Conservation (phyloP, 2,329 filamentous ascomycete genomes). For the Ceratocystis alfenasii region DNA sequence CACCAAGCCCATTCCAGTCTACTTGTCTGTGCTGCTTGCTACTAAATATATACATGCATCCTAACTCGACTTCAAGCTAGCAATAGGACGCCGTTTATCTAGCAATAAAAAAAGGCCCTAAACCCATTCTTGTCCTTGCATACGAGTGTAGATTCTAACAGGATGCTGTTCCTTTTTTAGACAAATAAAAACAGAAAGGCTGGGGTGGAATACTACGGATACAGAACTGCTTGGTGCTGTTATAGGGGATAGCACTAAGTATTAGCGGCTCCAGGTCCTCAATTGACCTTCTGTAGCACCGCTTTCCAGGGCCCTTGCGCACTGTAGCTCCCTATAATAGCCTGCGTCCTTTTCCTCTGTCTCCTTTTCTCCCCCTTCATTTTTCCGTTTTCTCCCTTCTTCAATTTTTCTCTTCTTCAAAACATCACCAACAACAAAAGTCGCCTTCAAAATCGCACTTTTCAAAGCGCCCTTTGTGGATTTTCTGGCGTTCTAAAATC, state of each 20-base stretch:
- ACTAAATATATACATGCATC: too few relatives aligned
- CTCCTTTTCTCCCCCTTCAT: neutral
- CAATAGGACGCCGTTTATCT: neutral
- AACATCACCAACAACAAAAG: neutral
- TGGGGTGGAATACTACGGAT: too few relatives aligned
- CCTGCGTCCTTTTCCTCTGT: neutral
- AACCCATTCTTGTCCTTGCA: too few relatives aligned
- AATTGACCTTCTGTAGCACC: neutral
- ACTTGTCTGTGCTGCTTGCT: too few relatives aligned
- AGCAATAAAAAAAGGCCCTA: neutral
- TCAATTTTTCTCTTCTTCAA: slow-evolving; percentile 1
- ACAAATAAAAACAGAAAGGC: neutral
- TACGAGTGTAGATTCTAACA: too few relatives aligned
- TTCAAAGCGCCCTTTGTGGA: neutral
- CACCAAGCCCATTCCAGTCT: too few relatives aligned
- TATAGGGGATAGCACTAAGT: too few relatives aligned
- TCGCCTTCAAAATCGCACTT: neutral
- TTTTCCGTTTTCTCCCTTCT: neutral
- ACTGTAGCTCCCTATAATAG: neutral
- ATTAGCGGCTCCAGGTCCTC: neutral
- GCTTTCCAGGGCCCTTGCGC: neutral
- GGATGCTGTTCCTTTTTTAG: neutral
- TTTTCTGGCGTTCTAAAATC: neutral
- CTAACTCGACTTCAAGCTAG: neutral
- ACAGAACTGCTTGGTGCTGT: too few relatives aligned